phyloP scores from a whole-genome alignment of 2,329 filamentous ascomycete species.

The Fragosphaeria purpurea region DNA sequence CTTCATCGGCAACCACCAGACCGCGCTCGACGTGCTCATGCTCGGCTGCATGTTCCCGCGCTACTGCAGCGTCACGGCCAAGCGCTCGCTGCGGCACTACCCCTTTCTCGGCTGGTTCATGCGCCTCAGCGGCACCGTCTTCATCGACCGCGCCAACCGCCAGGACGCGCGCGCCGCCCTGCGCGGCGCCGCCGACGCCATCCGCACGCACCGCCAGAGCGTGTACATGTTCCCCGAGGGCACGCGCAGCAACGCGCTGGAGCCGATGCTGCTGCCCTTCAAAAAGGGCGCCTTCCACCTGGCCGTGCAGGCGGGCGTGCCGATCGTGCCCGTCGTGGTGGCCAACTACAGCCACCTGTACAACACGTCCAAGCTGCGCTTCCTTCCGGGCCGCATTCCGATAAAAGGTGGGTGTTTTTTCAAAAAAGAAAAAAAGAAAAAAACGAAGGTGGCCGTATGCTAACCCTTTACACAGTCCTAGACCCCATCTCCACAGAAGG shows the following conservation, averaged over 20 bases:
- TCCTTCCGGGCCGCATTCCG: constrained; percentile 60
- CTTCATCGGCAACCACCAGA: constrained; percentile 92
- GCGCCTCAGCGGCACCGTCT: constrained; percentile 76
- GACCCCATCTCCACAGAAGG: constrained; percentile 69
- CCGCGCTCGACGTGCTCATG: constrained; percentile 88
- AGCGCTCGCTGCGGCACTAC: constrained; percentile 66
- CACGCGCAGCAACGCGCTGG: constrained; percentile 77
- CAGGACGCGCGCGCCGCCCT: constrained; percentile 78
- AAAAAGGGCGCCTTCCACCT: constrained; percentile 99
- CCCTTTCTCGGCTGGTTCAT: constrained; percentile 96
- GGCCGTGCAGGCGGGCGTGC: constrained; percentile 85
- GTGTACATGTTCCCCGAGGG: constrained; percentile 89
- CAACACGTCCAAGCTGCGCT: constrained; percentile 52
- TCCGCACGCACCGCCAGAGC: constrained; percentile 60
- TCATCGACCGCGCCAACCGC: constrained; percentile 85
- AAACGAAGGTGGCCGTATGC: neutral
- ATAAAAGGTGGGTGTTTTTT: constrained; percentile 51
- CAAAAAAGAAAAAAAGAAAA: neutral
- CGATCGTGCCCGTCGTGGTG: constrained; percentile 75
- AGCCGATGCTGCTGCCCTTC: constrained; percentile 80
- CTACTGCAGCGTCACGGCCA: constrained; percentile 88
- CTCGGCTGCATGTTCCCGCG: constrained; percentile 80
- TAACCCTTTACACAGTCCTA: constrained; percentile 46
- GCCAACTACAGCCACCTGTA: constrained; percentile 72
- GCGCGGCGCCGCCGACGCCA: constrained; percentile 70